phyloP scores from a whole-genome alignment of 805 yeast genomes.

The Ogataea paraovalis region DNA sequence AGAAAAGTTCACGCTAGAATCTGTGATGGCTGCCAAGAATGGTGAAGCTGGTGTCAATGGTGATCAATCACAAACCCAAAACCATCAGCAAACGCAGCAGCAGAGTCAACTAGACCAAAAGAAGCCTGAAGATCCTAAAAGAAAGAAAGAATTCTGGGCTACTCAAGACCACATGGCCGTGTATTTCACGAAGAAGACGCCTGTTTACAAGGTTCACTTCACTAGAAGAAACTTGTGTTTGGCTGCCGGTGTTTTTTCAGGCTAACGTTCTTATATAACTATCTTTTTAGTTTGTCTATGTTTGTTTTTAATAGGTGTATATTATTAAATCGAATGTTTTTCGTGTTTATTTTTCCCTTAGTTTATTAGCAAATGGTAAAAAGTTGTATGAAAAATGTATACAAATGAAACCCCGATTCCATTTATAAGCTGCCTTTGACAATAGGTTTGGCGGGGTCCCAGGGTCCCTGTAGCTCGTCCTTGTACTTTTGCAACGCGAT shows the following conservation, averaged over 20 bases:
- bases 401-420: background rate
- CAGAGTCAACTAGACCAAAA: slow-evolving; percentile 14
- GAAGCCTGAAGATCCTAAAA: slow-evolving; percentile 43
- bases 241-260: slow-evolving; percentile 84
- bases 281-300: background rate
- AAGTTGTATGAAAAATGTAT: background rate
- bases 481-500: slow-evolving; percentile 71
- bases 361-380: background rate
- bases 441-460: slow-evolving; percentile 84
- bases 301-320: background rate
- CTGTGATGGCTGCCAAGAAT: slow-evolving; percentile 32
- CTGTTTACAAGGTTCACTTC: slow-evolving; percentile 88
- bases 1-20: slow-evolving; percentile 48
- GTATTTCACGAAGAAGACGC: slow-evolving; percentile 89
- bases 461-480: slow-evolving; percentile 85
- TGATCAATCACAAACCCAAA: slow-evolving; percentile 24
- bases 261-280: slow-evolving; percentile 20
- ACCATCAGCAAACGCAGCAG: slow-evolving; percentile 14
- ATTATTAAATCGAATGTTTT: background rate
- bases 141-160: slow-evolving; percentile 69
- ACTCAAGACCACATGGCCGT: slow-evolving; percentile 90
- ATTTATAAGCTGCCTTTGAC: slow-evolving; percentile 32
- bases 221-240: slow-evolving; percentile 86
- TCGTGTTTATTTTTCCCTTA: background rate
- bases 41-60: slow-evolving; percentile 17